Evolutionary conservation across 1,284 basidiomycete genomes (phyloP).

Genomic region (Mycena sp.): DNA sequence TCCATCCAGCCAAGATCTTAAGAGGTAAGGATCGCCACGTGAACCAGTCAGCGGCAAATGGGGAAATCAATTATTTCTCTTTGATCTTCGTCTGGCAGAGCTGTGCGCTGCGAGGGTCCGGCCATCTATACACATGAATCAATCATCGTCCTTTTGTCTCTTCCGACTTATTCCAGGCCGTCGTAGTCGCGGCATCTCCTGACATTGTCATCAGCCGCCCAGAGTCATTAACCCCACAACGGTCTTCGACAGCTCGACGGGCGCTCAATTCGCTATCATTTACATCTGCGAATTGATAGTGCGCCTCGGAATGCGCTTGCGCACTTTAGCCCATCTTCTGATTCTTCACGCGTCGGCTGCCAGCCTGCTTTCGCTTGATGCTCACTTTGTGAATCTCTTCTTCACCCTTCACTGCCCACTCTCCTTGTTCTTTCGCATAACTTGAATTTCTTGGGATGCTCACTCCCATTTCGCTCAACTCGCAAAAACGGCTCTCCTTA

Average conservation of each 20-base stretch:
- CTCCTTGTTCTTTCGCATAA: slow-evolving; percentile 7
- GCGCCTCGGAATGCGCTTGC: slow-evolving; percentile 24
- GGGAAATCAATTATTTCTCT: not conserved
- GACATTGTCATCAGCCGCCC: slow-evolving; percentile 31
- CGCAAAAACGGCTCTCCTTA: slow-evolving; percentile 32
- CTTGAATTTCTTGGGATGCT: slow-evolving; percentile 25
- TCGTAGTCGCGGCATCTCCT: not conserved
- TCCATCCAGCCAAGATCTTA: slow-evolving; percentile 62
- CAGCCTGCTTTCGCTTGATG: slow-evolving; percentile 22
- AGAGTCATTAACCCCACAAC: slow-evolving; percentile 23
- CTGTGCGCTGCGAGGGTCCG: too few relatives aligned
- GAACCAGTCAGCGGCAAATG: not conserved
- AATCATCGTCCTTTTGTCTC: not conserved
- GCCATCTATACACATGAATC: not conserved
- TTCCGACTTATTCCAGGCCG: not conserved
- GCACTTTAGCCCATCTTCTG: slow-evolving; percentile 8
- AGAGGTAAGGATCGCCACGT: not conserved
- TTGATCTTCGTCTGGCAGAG: too few relatives aligned
- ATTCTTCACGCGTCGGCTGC: slow-evolving; percentile 14
- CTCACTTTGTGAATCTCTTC: slow-evolving; percentile 24
- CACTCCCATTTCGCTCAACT: slow-evolving; percentile 23
- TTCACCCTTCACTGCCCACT: slow-evolving; percentile 17
- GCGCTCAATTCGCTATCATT: slow-evolving; percentile 14
- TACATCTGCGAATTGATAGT: slow-evolving; percentile 8
- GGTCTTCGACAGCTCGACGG: not conserved